Evolutionary conservation across 2,329 filamentous ascomycete species (phyloP).

Genomic region (Akanthomyces dipterigenus): DNA sequence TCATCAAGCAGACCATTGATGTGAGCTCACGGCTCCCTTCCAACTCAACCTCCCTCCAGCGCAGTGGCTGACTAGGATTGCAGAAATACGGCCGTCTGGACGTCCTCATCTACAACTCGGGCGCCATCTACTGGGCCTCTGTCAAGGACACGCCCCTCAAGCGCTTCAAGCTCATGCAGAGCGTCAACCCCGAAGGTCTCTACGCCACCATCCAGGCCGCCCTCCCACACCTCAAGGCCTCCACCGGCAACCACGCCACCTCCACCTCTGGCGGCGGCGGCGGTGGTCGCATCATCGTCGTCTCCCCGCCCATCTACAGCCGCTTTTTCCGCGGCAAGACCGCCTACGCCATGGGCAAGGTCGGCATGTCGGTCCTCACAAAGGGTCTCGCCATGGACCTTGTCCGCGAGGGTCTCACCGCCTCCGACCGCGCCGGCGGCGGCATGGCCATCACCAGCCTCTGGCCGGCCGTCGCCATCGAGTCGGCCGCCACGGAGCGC

Average conservation of each 20-base stretch:
- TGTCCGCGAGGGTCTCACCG: constrained; percentile 51
- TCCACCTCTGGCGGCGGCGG: constrained; percentile 22
- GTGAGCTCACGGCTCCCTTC: constrained; percentile 13
- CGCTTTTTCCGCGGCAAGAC: constrained; percentile 83
- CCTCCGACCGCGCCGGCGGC: constrained; percentile 28
- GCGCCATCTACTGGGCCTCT: constrained; percentile 78
- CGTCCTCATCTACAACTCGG: constrained; percentile 74
- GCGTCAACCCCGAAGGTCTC: constrained; percentile 66
- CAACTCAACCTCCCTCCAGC: background rate
- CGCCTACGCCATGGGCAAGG: constrained; percentile 72
- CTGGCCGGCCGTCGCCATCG: constrained; percentile 72
- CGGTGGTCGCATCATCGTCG: constrained; percentile 63
- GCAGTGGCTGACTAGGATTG: background rate
- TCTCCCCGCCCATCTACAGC: constrained; percentile 79
- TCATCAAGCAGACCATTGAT: constrained; percentile 52
- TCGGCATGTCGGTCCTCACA: constrained; percentile 75
- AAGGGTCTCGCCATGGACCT: constrained; percentile 82
- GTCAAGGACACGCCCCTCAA: constrained; percentile 67
- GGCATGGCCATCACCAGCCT: constrained; percentile 71
- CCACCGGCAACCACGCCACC: constrained; percentile 20
- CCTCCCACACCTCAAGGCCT: constrained; percentile 53
- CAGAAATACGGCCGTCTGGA: constrained; percentile 59
- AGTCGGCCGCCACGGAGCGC: constrained; percentile 65
- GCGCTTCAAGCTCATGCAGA: constrained; percentile 73
- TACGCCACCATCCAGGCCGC: constrained; percentile 65